phyloP scores from a whole-genome alignment of 208 protist genomes.

The Trichomonas gallinae region DNA sequence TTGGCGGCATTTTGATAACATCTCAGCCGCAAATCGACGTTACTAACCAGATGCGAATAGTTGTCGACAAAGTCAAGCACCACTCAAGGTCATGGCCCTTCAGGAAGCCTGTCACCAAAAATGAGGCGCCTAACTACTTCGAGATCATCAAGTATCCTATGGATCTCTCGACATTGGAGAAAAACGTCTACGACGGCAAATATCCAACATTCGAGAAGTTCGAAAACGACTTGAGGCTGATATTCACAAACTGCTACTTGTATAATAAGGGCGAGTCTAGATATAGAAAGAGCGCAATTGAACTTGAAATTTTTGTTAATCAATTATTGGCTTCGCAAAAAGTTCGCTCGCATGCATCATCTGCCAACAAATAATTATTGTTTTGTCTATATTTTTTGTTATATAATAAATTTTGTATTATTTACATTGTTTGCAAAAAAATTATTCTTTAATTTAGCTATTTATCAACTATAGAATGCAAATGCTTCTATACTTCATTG shows the following conservation, averaged over 20 bases:
- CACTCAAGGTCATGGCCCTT: neutral
- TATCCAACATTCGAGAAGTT: conserved; percentile 27
- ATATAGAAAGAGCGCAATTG: conserved; percentile 27
- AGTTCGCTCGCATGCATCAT: neutral
- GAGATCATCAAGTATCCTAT: conserved; percentile 26
- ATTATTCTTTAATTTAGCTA: too few species aligned
- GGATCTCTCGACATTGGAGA: conserved; percentile 27
- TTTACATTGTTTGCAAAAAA: too few species aligned
- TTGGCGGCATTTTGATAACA: neutral
- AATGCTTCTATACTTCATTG: too few species aligned
- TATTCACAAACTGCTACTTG: conserved; percentile 26
- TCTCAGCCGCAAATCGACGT: neutral
- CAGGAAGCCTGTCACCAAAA: neutral
- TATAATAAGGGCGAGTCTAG: conserved; percentile 24
- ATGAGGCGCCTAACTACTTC: conserved; percentile 21
- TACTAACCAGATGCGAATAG: neutral
- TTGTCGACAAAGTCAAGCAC: neutral
- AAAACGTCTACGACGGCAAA: neutral
- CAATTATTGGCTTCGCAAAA: neutral
- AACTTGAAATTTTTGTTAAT: neutral
- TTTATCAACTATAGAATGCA: too few species aligned
- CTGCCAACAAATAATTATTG: neutral
- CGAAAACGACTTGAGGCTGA: conserved; percentile 23
- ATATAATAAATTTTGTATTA: neutral
- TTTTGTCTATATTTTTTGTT: neutral